Base-by-base conservation (phyloP, 1,139 yeast genomes). In the Saccharomyces hybrid region DNA sequence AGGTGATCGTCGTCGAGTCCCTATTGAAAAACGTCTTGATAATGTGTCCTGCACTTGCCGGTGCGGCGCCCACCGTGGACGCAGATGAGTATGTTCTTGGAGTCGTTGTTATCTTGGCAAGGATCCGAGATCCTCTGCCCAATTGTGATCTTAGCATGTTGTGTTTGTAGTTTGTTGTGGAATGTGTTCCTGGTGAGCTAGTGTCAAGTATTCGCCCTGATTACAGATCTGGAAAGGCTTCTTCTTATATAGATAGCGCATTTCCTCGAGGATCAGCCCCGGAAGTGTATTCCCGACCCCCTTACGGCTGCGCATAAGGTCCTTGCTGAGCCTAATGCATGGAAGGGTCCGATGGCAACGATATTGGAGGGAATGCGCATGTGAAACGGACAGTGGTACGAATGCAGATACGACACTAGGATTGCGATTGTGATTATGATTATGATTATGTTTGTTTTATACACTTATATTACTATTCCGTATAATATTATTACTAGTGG, bases 221-320 rank as follows among this genome's bases (percentile, higher is more conserved):
- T 38, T 8, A 14, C 19, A 19, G 24, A 38, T 38, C 44, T 38
- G 19, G n/a, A 38, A 19, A 16, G 44, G 44, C 24, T 38, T 38
- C n/a, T 19, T 12, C n/a, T 38, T 38, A 16, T 38, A 38, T 38
- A 38, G 44, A 8, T 38, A 9, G 44, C 24, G 5, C 44, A 19
- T 38, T 19, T 38, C 44, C 44, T 38, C 44, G 44, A 38, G 44
- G 44, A 38, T 38, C n/a, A 38, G 19, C 24, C 44, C 44, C 44
- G 44, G 44, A 38, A 19, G 19, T 38, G 44, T 38, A 38, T 38
- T 38, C 44, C 44, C 44, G 44, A 38, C 44, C 44, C 44, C 44
- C 44, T 38, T 38, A 38, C 44, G 44, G 44, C 44, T 38, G 44
- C n/a, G 44, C 44, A 38, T 21, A 38, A 38, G 44, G 24, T 16